Percentiles rank a stretch among this genome's conserved stretches.
Evolutionary conservation across 2,329 filamentous ascomycete genomes (phyloP).

Genomic region (Myriosclerotinia scirpicola): DNA sequence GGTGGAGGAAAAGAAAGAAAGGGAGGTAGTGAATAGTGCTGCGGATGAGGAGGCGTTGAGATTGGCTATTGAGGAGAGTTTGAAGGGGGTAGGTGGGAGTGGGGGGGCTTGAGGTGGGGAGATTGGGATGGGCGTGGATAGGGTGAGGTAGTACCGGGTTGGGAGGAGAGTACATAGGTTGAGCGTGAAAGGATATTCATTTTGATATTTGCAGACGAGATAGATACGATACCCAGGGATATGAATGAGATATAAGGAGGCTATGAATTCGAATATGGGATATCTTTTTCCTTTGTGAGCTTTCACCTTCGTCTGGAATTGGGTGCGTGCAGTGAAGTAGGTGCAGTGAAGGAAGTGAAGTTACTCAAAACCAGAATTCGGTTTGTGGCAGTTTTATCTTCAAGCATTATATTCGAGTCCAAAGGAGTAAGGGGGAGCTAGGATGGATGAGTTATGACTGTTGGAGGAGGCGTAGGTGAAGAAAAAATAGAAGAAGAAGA

Average conservation of each 20-base stretch:
- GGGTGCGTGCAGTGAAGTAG: too few species aligned
- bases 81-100: constrained; percentile 42
- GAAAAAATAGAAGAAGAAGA: too few species aligned
- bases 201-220: neutral
- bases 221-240: constrained; percentile 1
- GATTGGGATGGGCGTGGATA: too few species aligned
- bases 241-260: neutral
- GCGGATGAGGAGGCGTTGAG: constrained; percentile 57
- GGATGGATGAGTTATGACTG: too few species aligned
- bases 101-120: neutral
- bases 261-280: neutral
- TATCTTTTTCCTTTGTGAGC: neutral
- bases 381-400: too few species aligned
- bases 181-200: neutral
- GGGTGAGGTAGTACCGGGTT: neutral
- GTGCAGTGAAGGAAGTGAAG: too few species aligned
- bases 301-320: too few species aligned
- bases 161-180: neutral
- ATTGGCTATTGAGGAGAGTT: constrained; percentile 55
- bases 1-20: constrained; percentile 18
- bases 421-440: too few species aligned
- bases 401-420: too few species aligned
- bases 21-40: constrained; percentile 35
- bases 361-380: too few species aligned
- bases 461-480: too few species aligned